Evolutionary conservation across 768 basidiomycete genomes (phyloP).

Genomic region (Tulasnella sp.): DNA sequence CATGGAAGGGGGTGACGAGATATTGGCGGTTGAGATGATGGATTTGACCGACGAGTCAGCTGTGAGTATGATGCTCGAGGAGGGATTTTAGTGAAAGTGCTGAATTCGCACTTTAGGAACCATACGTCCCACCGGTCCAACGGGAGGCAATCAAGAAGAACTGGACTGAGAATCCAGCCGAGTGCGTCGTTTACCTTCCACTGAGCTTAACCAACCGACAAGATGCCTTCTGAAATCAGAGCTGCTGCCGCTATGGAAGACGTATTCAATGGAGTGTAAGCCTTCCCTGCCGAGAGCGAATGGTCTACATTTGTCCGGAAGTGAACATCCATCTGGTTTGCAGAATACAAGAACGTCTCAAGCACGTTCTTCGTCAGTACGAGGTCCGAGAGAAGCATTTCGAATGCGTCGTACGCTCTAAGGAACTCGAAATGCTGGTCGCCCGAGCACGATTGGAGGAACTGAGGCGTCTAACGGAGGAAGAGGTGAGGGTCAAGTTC

Average conservation of each 20-base stretch:
- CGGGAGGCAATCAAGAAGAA: conserved; percentile 70
- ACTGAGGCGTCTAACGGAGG: conserved; percentile 73
- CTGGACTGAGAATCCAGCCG: conserved; percentile 66
- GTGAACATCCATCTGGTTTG: not conserved
- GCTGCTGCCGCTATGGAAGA: conserved; percentile 69
- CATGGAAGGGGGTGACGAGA: conserved; percentile 84
- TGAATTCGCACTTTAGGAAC: conserved; percentile 41
- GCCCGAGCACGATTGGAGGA: conserved; percentile 83
- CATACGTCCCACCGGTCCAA: conserved; percentile 47
- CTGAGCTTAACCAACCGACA: not conserved
- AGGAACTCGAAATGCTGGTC: conserved; percentile 80
- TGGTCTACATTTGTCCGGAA: not conserved
- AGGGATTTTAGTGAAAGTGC: not conserved
- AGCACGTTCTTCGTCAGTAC: conserved; percentile 79
- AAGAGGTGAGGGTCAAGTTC: conserved; percentile 34
- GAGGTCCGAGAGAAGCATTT: conserved; percentile 88
- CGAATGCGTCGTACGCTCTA: conserved; percentile 84
- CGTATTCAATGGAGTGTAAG: conserved; percentile 80
- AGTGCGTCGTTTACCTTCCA: conserved; percentile 39
- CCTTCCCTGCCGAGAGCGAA: conserved; percentile 22
- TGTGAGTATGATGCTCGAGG: not conserved
- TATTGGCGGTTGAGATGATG: conserved; percentile 84
- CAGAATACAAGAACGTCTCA: conserved; percentile 78
- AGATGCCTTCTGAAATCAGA: conserved; percentile 34
- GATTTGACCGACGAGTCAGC: conserved; percentile 50